Base-by-base conservation (phyloP, 1,284 basidiomycete genomes). In the Moesziomyces parantarcticus region DNA sequence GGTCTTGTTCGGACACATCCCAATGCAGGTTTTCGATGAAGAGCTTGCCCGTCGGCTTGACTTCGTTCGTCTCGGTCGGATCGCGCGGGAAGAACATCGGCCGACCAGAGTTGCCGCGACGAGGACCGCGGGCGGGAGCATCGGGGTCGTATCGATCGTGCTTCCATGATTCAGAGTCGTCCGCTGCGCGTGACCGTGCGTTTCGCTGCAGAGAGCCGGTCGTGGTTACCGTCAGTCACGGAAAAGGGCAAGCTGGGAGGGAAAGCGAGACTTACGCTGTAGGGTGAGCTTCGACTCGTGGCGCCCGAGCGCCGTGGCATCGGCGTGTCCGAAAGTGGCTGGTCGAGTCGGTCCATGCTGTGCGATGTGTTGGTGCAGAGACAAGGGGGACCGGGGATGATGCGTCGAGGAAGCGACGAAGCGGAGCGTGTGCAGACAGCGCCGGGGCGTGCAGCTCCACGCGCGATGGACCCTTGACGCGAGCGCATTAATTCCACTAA, bases 11-110 rank as follows among this genome's bases (percentile, higher is more conserved):
- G 61, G 91, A 92, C 50, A 98, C 90, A 79, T 97, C 94, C 79
- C 97, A 98, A 85, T 98, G 95, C 78, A 98, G 81, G 84, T 94
- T 94, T 70, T 91, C 90, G 74, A 97, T 90, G 75, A 91, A 85
- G 73, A 97, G 89, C 81, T 80, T 78, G 43, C 57, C 67, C 0
- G 72, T 76, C 11, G 73, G 69, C 14, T 58, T 75, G 58, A 70
- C 68, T 20, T 71, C 29, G 41, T 71, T 71, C 21, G 45, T 45
- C 18, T 71, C 46, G 6, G 65, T 42, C 21, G 53, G 52, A 54
- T 65, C 61, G n/a, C 58, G 61, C 7, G 71, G 53, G 52, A 74
- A 57, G 49, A 56, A 66, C 48, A 72, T 47, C 34, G 69, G 58
- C 3, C 57, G 46, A n/a, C 69, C 49, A 26, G 56, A 49, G 2